Evolutionary conservation across 148 eudicot species (phyloP), one percentile per base, ranked within the genome.

Genomic region (Diospyros kaki): DNA sequence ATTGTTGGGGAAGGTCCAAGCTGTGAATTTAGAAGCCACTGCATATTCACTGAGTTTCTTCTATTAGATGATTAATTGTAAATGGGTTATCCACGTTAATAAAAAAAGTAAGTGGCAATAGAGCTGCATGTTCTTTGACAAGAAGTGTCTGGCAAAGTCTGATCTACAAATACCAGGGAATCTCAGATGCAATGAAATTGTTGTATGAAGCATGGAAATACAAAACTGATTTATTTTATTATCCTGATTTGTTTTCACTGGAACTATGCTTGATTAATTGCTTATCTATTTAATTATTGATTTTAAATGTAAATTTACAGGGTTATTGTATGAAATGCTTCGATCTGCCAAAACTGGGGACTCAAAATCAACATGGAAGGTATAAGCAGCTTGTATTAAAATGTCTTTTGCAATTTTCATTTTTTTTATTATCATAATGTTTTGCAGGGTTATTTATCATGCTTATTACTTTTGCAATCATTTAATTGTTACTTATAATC

Each of bases 261-360:
- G 44, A 42, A 12, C 17, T 28, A 17, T 50, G 43, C 56, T 46
- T 40, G 43, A 9, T 44, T 53, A 42, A 1, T 55, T 64, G 28
- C 12, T 64, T 50, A 10, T n/a, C 50, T 61, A n/a, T 42, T 44
- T 41, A 66, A 43, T 71, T 42, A 14, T 64, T 12, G 1, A 12
- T 13, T 70, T 60, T 40, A 56, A 38, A 4, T 59, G 6, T 60
- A 9, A 38, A 13, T 61, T 45, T 71, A 65, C 84, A 92, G 93
- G 98, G 72, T 84, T 93, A 75, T 82, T 93, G 75, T 79, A 81
- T 69, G 98, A 93, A 84, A 93, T 93, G 98, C 97, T 93, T 81
- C 87, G 91, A 81, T 83, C 89, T 45, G 74, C 92, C 10, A 93
- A 84, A 83, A 78, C 81, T 63, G 89, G 88, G 72, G 89, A 87